Conservation (phyloP, 352 stramenopile species). For the Phytopythium vexans region DNA sequence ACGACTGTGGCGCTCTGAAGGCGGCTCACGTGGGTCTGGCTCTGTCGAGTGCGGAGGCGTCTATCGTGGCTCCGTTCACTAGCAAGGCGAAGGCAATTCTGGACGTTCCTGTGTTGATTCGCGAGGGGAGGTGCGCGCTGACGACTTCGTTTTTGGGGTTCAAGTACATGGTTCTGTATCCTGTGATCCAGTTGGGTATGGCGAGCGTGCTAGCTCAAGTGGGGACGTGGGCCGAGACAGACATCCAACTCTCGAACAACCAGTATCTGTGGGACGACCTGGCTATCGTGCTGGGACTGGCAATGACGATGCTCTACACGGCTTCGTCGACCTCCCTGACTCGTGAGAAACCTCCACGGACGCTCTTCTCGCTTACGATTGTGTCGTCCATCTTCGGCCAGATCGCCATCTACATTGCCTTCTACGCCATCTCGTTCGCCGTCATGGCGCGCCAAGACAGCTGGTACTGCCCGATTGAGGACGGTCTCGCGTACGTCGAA, state of each 20-base stretch:
- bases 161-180: slow-evolving; percentile 47
- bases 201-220: slow-evolving; percentile 27
- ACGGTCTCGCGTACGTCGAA: slow-evolving; percentile 15
- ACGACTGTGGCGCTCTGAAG: slow-evolving; percentile 86
- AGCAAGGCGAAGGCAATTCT: slow-evolving; percentile 75
- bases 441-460: slow-evolving; percentile 19
- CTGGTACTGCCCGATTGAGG: slow-evolving; percentile 35
- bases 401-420: slow-evolving; percentile 28
- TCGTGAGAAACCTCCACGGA: slow-evolving; percentile 29
- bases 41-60: slow-evolving; percentile 80
- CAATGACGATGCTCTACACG: slow-evolving; percentile 58
- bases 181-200: slow-evolving; percentile 55
- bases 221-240: slow-evolving; percentile 21
- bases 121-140: slow-evolving; percentile 80
- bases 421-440: slow-evolving; percentile 28
- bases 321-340: slow-evolving; percentile 26
- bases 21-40: slow-evolving; percentile 83
- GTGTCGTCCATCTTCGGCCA: slow-evolving; percentile 39
- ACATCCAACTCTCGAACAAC: slow-evolving; percentile 48
- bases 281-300: slow-evolving; percentile 40
- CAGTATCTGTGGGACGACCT: slow-evolving; percentile 65
- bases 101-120: slow-evolving; percentile 70
- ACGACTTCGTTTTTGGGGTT: slow-evolving; percentile 47
- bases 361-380: slow-evolving; percentile 49
- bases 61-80: slow-evolving; percentile 85